Conservation (phyloP, 192 early-diverging fungal species). For the Jimgerdemannia flammicorona region DNA sequence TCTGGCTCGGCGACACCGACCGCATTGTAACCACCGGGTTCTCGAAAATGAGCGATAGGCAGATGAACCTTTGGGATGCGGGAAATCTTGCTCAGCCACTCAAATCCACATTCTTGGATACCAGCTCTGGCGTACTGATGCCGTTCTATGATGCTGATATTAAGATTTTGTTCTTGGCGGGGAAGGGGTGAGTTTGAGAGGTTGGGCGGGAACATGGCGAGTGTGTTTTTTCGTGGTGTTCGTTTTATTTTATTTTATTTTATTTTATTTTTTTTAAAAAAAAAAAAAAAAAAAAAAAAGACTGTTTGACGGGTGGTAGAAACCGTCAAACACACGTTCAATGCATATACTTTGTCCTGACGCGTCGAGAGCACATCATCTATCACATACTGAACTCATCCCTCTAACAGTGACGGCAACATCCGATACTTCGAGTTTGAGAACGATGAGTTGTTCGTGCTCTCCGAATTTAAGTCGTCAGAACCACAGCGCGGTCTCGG, state of each 20-base stretch:
- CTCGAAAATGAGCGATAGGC: constrained; percentile 89
- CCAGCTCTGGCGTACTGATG: constrained; percentile 93
- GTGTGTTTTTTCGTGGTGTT: no score
- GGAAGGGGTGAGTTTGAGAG: constrained; percentile 63
- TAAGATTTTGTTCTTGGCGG: constrained; percentile 89
- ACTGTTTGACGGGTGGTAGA: no score
- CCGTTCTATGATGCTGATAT: constrained; percentile 93
- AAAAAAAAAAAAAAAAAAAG: no score
- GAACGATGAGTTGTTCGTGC: constrained; percentile 84
- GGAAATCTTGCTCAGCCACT: constrained; percentile 66
- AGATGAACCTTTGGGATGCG: constrained; percentile 89
- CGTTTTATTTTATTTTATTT: no score
- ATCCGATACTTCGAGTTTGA: constrained; percentile 98
- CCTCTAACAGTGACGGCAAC: constrained; percentile 81
- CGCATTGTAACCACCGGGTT: constrained; percentile 94
- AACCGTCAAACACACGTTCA: no score
- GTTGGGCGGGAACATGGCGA: no score
- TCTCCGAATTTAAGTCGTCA: constrained; percentile 86
- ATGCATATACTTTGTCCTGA: neutral
- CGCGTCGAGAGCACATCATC: neutral
- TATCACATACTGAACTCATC: neutral
- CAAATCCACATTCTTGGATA: constrained; percentile 78
- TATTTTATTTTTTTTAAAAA: no score
- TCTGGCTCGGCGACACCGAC: constrained; percentile 79
- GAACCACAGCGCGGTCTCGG: constrained; percentile 94